phyloP scores from a whole-genome alignment of 2,329 filamentous ascomycete genomes.

The Capronia americana region DNA sequence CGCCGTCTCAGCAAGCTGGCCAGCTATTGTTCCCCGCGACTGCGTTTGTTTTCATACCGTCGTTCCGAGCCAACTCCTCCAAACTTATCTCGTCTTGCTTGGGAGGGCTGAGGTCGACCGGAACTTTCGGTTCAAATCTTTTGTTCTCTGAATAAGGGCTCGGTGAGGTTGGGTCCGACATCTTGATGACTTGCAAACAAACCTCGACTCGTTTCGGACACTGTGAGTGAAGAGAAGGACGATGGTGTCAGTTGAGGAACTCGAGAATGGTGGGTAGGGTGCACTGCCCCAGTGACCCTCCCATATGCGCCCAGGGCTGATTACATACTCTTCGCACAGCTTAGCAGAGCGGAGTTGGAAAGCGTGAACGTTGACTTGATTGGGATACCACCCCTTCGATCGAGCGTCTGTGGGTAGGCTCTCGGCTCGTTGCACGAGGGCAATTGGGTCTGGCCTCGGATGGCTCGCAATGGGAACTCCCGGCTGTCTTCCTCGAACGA shows the following conservation, averaged over 20 bases:
- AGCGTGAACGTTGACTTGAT: conserved; percentile 15
- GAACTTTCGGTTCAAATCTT: conserved; percentile 50
- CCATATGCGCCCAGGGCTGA: conserved; percentile 11
- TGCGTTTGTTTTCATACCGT: conserved; percentile 66
- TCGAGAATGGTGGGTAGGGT: not conserved
- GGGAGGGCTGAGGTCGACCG: conserved; percentile 72
- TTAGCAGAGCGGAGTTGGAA: conserved; percentile 13
- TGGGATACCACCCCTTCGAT: conserved; percentile 1
- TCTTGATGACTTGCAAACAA: conserved; percentile 20
- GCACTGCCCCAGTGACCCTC: conserved; percentile 30
- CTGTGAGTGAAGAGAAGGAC: conserved; percentile 15
- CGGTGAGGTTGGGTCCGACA: conserved; percentile 39
- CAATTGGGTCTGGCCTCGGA: conserved; percentile 3
- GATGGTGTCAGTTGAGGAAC: conserved; percentile 7
- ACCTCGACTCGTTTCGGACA: conserved; percentile 28
- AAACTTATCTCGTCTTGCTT: conserved; percentile 85
- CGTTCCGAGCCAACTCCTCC: conserved; percentile 78
- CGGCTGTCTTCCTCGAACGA: not conserved
- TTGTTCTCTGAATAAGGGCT: conserved; percentile 42
- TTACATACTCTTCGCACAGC: conserved; percentile 32
- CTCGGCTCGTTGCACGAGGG: not conserved
- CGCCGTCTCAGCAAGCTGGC: conserved; percentile 19
- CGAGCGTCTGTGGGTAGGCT: conserved; percentile 3
- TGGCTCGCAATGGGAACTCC: not conserved
- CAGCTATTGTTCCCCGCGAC: not conserved